Conservation (phyloP, 441 rosid genomes). For the Gossypium trilobum region DNA sequence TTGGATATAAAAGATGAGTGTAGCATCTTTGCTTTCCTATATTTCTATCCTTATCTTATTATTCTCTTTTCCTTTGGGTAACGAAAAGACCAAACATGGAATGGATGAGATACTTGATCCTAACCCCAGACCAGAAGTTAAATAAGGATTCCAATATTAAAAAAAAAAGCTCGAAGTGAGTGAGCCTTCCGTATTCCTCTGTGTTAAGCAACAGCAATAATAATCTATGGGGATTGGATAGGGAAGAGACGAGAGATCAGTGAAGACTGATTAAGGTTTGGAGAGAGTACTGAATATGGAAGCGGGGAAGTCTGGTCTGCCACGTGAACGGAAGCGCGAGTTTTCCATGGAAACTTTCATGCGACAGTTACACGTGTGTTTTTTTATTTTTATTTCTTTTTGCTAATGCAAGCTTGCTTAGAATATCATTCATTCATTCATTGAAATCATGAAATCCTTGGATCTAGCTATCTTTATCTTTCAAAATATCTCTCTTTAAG, state of each 20-base stretch:
- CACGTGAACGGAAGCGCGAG: constrained; percentile 53
- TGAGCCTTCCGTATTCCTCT: not conserved
- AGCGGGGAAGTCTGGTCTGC: constrained; percentile 31
- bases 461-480: not conserved
- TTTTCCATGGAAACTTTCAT: not conserved
- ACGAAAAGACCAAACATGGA: not conserved
- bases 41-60: constrained; percentile 9
- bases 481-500: not conserved
- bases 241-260: not conserved
- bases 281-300: not conserved
- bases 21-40: constrained; percentile 30
- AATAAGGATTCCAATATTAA: not conserved
- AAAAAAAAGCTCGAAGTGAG: not conserved
- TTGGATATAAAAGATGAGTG: constrained; percentile 22
- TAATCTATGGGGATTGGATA: not conserved
- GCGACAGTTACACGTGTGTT: constrained; percentile 21
- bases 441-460: not conserved
- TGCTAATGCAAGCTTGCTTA: not conserved
- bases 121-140: not conserved
- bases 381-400: not conserved
- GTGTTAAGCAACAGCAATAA: not conserved
- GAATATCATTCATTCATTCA: not conserved
- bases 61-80: not conserved
- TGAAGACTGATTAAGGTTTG: not conserved
- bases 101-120: constrained; percentile 2